phyloP scores from a whole-genome alignment of 2,329 filamentous ascomycete species.

The Fusarium subtropicale region DNA sequence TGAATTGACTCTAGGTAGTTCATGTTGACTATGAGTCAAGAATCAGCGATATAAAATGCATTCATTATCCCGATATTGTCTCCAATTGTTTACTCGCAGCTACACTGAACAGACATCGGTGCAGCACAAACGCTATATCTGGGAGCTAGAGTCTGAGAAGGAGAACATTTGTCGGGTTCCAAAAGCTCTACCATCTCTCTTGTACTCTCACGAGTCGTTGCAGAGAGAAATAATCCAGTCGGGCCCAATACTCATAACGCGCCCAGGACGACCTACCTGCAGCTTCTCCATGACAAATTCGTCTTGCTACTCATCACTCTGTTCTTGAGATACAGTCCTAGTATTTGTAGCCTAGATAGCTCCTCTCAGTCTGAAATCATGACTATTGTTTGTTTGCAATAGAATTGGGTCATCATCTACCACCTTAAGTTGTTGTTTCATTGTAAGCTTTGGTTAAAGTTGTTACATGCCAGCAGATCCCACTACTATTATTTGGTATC shows the following conservation, averaged over 20 bases:
- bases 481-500: neutral
- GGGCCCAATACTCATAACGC: neutral
- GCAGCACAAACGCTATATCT: too few species aligned
- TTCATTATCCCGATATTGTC: neutral
- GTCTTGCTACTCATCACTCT: too few species aligned
- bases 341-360: neutral
- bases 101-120: neutral
- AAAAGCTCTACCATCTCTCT: too few species aligned
- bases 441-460: neutral
- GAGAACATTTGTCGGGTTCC: too few species aligned
- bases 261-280: neutral
- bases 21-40: neutral
- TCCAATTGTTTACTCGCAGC: neutral
- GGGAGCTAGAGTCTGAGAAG: too few species aligned
- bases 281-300: neutral
- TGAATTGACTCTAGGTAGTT: neutral
- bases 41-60: neutral
- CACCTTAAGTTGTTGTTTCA: neutral
- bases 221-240: neutral
- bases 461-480: neutral
- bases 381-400: neutral
- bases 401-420: neutral
- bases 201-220: too few species aligned
- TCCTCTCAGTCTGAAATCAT: neutral
- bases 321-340: neutral